Evolutionary conservation across 805 yeast genomes (phyloP), one percentile per base, ranked within the genome.

Genomic region (Candida gorgasii): DNA sequence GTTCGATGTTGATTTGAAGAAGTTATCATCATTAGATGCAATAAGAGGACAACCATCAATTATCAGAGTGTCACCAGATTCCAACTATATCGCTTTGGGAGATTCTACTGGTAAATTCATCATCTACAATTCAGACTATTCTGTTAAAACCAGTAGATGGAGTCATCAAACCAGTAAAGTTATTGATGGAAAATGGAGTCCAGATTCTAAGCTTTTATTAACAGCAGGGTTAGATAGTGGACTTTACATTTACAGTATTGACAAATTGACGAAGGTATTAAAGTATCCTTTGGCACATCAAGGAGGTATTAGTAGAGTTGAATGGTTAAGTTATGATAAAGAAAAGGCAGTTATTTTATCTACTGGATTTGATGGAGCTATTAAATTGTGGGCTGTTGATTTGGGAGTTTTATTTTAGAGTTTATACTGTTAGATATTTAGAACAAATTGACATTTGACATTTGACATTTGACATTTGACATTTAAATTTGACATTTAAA

Each of bases 101-200:
- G 97, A 90, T 55, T 73, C 74, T 4, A 72, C 84, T 40, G 99
- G 99, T 24, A 93, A 92, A 61, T 88, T 89, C 50, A 65, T 83
- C n/a, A 71, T 90, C 27, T 89, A 79, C 63, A 74, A 79, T 49
- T 59, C 80, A 5, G 81, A 80, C 29, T 76, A 69, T 39, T 51
- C 75, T 2, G 66, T 87, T 6, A 75, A 82, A 27, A 89, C 98
- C 2, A 80, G 95, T 0, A 79, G 97, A 59, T 93, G 99, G 99
- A 84, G 95, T 0, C 92, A 88, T 80, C 97, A 93, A 61, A 86
- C 90, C 2, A 84, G 96, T 43, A 81, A 78, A 42, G 84, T 93
- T 48, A 80, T 79, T 45, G 76, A 82, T 22, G 86, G 93, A 36
- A 63, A 80, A 17, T 93, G 98, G 99, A 77, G 82, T 34, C 68